Conservation (phyloP, 768 basidiomycete genomes). For the Mycena rosella region DNA sequence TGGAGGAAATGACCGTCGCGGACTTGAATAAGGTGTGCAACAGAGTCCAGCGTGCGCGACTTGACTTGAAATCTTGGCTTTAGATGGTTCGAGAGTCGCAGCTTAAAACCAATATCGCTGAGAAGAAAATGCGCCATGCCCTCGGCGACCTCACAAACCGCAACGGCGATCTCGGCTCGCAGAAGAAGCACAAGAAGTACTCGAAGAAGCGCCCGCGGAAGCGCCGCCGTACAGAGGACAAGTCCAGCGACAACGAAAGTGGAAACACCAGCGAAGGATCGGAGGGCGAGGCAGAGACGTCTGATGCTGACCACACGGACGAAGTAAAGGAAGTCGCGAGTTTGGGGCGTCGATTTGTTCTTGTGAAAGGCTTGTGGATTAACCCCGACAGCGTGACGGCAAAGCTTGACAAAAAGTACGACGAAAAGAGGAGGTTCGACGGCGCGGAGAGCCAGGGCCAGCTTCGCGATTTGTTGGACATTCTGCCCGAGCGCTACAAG, state of each 20-base stretch:
- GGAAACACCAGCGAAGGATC: not conserved
- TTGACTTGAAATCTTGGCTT: not conserved
- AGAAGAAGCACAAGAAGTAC: not conserved
- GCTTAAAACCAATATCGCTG: not conserved
- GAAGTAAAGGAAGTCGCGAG: not conserved
- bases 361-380: not conserved
- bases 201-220: not conserved
- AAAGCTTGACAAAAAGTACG: not conserved
- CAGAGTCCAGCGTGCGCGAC: not conserved
- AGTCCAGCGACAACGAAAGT: not conserved
- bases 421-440: not conserved
- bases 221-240: not conserved
- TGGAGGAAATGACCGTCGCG: not conserved
- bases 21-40: not conserved
- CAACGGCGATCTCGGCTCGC: not conserved
- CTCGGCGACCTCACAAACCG: not conserved
- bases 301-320: not conserved
- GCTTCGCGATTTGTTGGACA: not conserved
- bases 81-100: not conserved
- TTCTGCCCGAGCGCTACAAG: not conserved
- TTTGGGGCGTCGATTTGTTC: not conserved
- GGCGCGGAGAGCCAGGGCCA: not conserved
- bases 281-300: not conserved
- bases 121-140: not conserved
- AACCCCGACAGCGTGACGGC: not conserved